These are phyloP conservation scores for Saccharomycopsis sp. DNA, from an alignment of 805 yeast genomes.

Conservation along the genomic window DNA sequence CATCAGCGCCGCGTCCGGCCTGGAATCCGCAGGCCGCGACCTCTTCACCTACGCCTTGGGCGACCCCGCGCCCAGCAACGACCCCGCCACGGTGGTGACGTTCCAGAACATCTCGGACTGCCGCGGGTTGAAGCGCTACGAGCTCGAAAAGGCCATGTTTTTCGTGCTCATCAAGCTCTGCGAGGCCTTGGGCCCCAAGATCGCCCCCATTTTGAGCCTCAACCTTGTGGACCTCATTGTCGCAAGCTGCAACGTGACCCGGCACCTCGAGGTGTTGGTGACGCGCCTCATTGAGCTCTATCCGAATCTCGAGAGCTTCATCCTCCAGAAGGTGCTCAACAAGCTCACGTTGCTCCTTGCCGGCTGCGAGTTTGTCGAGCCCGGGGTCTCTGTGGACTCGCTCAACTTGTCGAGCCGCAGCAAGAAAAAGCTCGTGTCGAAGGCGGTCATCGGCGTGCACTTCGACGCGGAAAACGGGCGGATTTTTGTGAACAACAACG, in stretches of 20 bases:
- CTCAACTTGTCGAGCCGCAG: constrained; percentile 13
- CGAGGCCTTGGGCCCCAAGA: constrained; percentile 14
- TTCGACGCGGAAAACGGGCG: constrained; percentile 12
- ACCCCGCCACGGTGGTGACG: constrained; percentile 5
- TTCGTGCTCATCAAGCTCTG: constrained; percentile 16
- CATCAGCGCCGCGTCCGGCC: neutral
- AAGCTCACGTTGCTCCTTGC: constrained; percentile 12
- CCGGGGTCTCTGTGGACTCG: constrained; percentile 19
- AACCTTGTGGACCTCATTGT: constrained; percentile 16
- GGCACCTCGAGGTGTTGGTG: constrained; percentile 12
- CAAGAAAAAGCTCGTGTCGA: constrained; percentile 9
- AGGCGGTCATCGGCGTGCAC: constrained; percentile 19
- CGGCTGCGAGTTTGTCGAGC: constrained; percentile 19
- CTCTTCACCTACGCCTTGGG: constrained; percentile 3
- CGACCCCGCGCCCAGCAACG: constrained; percentile 2
- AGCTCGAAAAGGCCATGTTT: constrained; percentile 20
- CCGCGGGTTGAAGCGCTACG: constrained; percentile 16
- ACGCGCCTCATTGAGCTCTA: constrained; percentile 11
- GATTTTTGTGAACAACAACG: constrained; percentile 9
- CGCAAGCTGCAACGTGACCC: constrained; percentile 12
- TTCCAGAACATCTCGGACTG: constrained; percentile 12
- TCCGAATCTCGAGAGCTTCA: constrained; percentile 19
- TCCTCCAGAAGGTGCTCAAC: constrained; percentile 13
- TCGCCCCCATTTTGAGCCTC: constrained; percentile 17
- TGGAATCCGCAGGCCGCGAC: neutral